These are phyloP conservation scores for Aspergillus leporis DNA, from an alignment of 495 filamentous ascomycete species.

Conservation along the genomic window DNA sequence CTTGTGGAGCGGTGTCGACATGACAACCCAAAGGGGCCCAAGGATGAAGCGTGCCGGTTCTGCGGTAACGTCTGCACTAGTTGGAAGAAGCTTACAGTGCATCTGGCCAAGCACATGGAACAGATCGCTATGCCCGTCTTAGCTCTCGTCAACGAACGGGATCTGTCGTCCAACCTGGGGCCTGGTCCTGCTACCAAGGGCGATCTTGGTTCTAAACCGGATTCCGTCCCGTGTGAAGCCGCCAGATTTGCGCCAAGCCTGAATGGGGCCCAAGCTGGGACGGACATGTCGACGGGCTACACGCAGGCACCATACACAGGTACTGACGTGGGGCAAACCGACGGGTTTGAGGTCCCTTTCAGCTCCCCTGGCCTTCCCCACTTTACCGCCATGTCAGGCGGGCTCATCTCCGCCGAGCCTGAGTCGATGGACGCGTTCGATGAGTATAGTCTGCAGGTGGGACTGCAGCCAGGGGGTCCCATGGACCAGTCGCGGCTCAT, in stretches of 20 bases:
- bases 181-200: conserved; percentile 12
- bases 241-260: conserved; percentile 11
- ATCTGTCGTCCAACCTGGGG: conserved; percentile 19
- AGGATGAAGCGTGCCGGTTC: conserved; percentile 87
- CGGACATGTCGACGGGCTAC: conserved; percentile 15
- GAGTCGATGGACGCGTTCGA: conserved; percentile 26
- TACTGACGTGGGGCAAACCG: conserved; percentile 17
- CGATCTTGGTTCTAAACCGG: conserved; percentile 11
- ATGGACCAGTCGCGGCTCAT: conserved; percentile 18
- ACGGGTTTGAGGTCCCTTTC: conserved; percentile 15
- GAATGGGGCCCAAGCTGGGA: conserved; percentile 9
- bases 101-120: conserved; percentile 97
- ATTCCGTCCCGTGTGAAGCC: conserved; percentile 12
- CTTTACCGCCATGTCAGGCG: conserved; percentile 28
- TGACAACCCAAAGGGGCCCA: conserved; percentile 63
- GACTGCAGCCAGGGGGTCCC: conserved; percentile 13
- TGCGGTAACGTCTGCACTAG: conserved; percentile 78
- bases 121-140: conserved; percentile 86
- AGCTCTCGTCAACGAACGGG: conserved; percentile 58
- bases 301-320: conserved; percentile 25
- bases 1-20: conserved; percentile 79
- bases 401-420: conserved; percentile 33
- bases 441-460: conserved; percentile 11
- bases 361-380: conserved; percentile 18
- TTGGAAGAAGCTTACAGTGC: conserved; percentile 94